Conservation (phyloP, 768 basidiomycete species). For the Leccinum disarticulatum region DNA sequence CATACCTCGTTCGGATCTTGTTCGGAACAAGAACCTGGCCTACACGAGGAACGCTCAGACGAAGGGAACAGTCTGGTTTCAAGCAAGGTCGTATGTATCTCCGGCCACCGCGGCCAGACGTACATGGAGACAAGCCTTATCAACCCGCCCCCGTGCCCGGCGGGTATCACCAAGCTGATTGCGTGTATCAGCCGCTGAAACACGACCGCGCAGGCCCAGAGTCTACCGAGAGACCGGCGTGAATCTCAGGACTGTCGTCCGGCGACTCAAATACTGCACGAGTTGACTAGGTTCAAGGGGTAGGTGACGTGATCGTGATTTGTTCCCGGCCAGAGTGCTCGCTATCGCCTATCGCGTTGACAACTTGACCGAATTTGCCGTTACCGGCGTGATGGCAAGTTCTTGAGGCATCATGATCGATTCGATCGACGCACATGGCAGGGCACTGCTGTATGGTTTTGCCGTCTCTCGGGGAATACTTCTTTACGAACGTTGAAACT, state of each 20-base stretch:
- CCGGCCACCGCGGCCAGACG: background rate
- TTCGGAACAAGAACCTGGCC: background rate
- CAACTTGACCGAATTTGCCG: background rate
- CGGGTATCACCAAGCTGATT: background rate
- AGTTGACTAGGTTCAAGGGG: background rate
- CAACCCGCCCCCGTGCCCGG: background rate
- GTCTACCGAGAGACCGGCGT: background rate
- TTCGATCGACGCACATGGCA: background rate
- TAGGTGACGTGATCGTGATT: background rate
- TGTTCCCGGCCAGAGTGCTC: background rate
- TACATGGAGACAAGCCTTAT: background rate
- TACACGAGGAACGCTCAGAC: background rate
- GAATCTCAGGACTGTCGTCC: background rate
- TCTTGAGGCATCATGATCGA: background rate
- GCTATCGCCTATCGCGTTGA: background rate
- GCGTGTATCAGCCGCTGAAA: background rate
- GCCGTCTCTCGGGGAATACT: background rate
- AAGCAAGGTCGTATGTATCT: background rate
- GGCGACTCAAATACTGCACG: background rate
- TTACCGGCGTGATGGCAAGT: background rate
- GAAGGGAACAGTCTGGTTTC: background rate
- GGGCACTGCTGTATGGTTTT: background rate
- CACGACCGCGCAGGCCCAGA: background rate
- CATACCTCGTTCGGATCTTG: background rate
- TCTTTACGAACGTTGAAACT: background rate